These are phyloP conservation scores for Suillus ampliporus DNA, from an alignment of 768 basidiomycete species.

Conservation along the genomic window DNA sequence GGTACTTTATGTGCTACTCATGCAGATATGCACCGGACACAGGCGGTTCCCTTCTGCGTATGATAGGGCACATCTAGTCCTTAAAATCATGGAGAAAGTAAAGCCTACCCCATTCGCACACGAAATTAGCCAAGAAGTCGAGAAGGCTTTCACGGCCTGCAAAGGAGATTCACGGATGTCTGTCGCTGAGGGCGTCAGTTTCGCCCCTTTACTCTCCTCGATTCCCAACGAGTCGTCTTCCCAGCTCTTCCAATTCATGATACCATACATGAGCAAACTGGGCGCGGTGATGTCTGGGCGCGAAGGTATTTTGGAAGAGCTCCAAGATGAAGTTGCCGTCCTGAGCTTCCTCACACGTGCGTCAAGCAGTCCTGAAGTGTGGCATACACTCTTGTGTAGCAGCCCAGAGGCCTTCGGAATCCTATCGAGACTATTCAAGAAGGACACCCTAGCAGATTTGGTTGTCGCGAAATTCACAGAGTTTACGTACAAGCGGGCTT, in stretches of 20 bases:
- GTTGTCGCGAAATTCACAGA: slow-evolving; percentile 38
- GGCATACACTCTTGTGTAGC: neutral
- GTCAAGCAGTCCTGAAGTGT: neutral
- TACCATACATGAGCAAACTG: slow-evolving; percentile 24
- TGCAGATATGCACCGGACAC: slow-evolving; percentile 9
- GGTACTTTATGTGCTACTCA: slow-evolving; percentile 12
- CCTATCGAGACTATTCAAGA: neutral
- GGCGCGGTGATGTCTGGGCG: neutral
- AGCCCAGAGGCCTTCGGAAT: neutral
- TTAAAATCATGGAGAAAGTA: neutral
- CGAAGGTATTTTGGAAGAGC: neutral
- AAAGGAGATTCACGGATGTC: neutral
- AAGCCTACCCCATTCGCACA: neutral
- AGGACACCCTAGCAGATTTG: neutral
- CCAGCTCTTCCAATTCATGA: slow-evolving; percentile 30
- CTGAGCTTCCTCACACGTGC: neutral
- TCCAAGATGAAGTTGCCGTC: neutral
- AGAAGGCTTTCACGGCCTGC: neutral
- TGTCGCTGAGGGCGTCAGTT: neutral
- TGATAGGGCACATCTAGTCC: neutral
- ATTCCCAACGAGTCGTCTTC: slow-evolving; percentile 8
- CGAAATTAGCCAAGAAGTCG: neutral
- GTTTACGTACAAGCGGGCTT: slow-evolving; percentile 33
- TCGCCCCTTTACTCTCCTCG: neutral
- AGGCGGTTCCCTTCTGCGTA: slow-evolving; percentile 7